Percentiles rank a stretch among this genome's conserved stretches.
These are phyloP conservation scores for Tolypocladium inflatum DNA, from an alignment of 2,329 filamentous ascomycete species.

Conservation along the genomic window DNA sequence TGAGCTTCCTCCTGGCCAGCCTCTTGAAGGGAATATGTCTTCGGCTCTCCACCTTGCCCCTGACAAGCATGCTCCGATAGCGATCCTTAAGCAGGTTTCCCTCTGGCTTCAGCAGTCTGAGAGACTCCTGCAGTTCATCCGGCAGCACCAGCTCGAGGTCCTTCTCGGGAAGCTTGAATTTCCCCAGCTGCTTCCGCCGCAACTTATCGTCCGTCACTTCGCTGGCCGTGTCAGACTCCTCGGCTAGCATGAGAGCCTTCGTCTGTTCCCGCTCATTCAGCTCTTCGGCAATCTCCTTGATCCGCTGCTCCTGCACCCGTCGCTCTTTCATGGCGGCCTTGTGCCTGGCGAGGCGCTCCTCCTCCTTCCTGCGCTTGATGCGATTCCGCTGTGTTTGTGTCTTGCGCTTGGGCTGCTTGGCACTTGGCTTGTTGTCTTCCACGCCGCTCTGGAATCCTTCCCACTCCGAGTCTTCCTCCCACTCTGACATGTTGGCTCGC, in stretches of 20 bases:
- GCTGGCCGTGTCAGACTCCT: conserved; percentile 37
- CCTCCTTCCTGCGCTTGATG: conserved; percentile 79
- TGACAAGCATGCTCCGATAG: conserved; percentile 78
- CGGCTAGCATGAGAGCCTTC: conserved; percentile 30
- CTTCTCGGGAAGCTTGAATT: conserved; percentile 65
- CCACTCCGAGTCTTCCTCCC: conserved; percentile 87
- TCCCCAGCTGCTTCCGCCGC: conserved; percentile 65
- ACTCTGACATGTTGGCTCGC: conserved; percentile 55
- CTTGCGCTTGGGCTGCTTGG: conserved; percentile 74
- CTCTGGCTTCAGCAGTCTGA: conserved; percentile 80
- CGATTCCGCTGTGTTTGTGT: conserved; percentile 80
- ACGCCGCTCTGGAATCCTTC: conserved; percentile 79
- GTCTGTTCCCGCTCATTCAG: conserved; percentile 47
- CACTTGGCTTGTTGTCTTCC: conserved; percentile 50
- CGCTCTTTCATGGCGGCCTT: conserved; percentile 66
- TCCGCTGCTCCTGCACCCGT: conserved; percentile 59
- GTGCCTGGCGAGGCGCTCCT: conserved; percentile 67
- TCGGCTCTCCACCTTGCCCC: conserved; percentile 80
- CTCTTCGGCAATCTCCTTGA: conserved; percentile 61
- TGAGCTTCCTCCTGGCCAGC: conserved; percentile 70
- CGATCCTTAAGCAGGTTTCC: conserved; percentile 91
- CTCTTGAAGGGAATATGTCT: conserved; percentile 71
- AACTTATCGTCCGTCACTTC: conserved; percentile 55
- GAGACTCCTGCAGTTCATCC: conserved; percentile 73
- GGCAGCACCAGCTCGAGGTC: conserved; percentile 72